Percentiles rank a stretch among this genome's conserved stretches.
These are phyloP conservation scores for Bacidia rubella DNA, from an alignment of 495 filamentous ascomycete genomes.

Conservation along the genomic window DNA sequence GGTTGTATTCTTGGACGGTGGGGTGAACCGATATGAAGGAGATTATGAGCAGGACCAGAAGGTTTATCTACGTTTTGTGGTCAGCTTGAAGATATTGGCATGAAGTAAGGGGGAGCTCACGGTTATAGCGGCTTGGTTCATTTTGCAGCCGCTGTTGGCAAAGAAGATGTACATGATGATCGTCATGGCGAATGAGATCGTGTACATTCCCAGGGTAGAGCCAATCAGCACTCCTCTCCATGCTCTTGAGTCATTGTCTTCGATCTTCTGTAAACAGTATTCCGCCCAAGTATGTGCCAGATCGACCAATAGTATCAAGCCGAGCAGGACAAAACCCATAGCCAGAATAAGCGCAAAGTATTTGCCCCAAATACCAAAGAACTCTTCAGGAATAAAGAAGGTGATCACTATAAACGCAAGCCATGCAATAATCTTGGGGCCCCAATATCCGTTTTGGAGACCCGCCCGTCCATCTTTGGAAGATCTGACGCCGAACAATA, in stretches of 20 bases:
- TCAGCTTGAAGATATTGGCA: slow-evolving; percentile 13
- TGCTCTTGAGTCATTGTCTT: slow-evolving; percentile 65
- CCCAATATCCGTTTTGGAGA: slow-evolving; percentile 94
- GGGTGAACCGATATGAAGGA: slow-evolving; percentile 83
- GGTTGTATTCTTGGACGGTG: slow-evolving; percentile 78
- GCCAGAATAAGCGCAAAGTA: slow-evolving; percentile 82
- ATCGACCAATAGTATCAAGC: slow-evolving; percentile 84
- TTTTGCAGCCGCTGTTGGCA: slow-evolving; percentile 63
- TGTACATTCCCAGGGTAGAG: slow-evolving; percentile 88
- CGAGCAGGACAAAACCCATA: slow-evolving; percentile 87
- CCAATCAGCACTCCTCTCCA: slow-evolving; percentile 84
- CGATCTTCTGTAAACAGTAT: slow-evolving; percentile 86
- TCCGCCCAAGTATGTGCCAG: slow-evolving; percentile 97
- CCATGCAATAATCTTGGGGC: slow-evolving; percentile 77
- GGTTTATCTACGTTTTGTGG: slow-evolving; percentile 47
- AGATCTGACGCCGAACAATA: slow-evolving; percentile 74
- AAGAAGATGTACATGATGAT: slow-evolving; percentile 98
- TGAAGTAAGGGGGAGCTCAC: slow-evolving; percentile 23
- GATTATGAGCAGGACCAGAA: slow-evolving; percentile 69
- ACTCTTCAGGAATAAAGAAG: slow-evolving; percentile 87
- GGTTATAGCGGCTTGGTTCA: slow-evolving; percentile 77
- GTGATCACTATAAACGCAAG: slow-evolving; percentile 71
- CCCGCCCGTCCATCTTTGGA: slow-evolving; percentile 78
- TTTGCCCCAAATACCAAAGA: slow-evolving; percentile 94
- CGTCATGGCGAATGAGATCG: slow-evolving; percentile 80